Evolutionary conservation across 768 basidiomycete genomes (phyloP), one percentile per base, ranked within the genome.

Genomic region (Tremella yokohamensis): DNA sequence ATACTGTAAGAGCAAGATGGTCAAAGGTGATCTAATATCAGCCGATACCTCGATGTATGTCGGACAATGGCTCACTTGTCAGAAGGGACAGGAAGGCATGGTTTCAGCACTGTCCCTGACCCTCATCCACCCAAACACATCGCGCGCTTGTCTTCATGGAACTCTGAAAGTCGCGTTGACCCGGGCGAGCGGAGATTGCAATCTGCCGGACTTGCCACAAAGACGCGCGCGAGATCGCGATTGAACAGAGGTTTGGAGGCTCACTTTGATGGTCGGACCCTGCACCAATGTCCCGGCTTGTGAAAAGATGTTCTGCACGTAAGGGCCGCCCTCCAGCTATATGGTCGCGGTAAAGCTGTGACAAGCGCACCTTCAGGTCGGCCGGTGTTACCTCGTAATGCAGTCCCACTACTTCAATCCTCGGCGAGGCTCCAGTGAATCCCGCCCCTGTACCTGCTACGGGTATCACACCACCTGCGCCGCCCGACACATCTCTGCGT

Each of bases 201-300:
- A 16, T 49, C 16, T 26, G 19, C 25, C 49, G 49, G 49, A 49
- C 49, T 26, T 25, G 49, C 18, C 25, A 6, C 8, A 52, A 8
- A 37, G 38, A 52, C n/a, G 20, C 49, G 56, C 38, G 61, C 37
- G 25, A 24, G 42, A 57, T 62, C 40, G 56, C 29, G 29, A 11
- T 6, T 34, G 29, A 11, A 54, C 11, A 11, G 29, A 11, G 11
- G 4, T 53, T 25, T 47, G 40, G 40, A 54, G 40, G 68, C 91
- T 87, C 91, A 94, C 90, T 87, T 88, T 89, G 78, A 94, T 90
- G 78, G 84, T 79, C 80, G 90, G 90, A 82, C 91, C 89, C 78
- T 89, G 86, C 73, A 89, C 83, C 78, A 94, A 84, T 80, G 88
- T 89, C 81, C 90, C 90, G 78, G 89, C 86, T 76, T 88, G 85